Conservation (phyloP, 1,284 basidiomycete species). For the Cerrena zonata region DNA sequence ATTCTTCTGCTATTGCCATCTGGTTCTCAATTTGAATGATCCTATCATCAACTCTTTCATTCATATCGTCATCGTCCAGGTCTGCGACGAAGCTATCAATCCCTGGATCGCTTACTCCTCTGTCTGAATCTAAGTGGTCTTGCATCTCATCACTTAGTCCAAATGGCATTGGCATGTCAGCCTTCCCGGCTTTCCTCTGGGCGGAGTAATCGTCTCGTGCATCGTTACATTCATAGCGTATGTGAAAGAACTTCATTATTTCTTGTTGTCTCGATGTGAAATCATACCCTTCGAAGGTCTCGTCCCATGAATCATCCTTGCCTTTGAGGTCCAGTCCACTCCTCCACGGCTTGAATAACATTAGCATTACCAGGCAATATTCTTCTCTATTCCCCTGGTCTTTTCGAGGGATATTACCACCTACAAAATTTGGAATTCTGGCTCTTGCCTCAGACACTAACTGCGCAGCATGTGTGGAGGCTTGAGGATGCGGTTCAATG, state of each 20-base stretch:
- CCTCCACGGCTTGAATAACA: conserved; percentile 9
- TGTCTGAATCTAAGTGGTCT: conserved; percentile 18
- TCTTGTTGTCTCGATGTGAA: conserved; percentile 14
- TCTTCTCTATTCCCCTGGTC: conserved; percentile 2
- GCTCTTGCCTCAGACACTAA: neutral
- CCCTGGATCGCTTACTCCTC: conserved; percentile 4
- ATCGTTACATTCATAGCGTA: too few species aligned
- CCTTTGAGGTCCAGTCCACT: conserved; percentile 11
- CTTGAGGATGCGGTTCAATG: conserved; percentile 4
- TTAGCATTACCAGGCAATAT: conserved; percentile 6
- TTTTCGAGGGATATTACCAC: conserved; percentile 5
- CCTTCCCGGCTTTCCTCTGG: too few species aligned
- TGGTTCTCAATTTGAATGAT: neutral
- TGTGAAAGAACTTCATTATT: too few species aligned
- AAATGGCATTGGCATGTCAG: too few species aligned
- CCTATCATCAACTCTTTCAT: too few species aligned
- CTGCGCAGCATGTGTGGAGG: neutral
- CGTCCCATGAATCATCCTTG: conserved; percentile 11
- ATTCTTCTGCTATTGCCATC: neutral
- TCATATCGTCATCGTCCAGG: too few species aligned
- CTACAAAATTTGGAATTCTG: conserved; percentile 3
- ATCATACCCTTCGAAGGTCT: conserved; percentile 8
- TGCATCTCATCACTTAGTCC: too few species aligned
- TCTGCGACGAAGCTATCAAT: too few species aligned
- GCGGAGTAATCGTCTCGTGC: too few species aligned